These are phyloP conservation scores for Wickerhamiella parazyma DNA, from an alignment of 805 yeast genomes.

Conservation along the genomic window DNA sequence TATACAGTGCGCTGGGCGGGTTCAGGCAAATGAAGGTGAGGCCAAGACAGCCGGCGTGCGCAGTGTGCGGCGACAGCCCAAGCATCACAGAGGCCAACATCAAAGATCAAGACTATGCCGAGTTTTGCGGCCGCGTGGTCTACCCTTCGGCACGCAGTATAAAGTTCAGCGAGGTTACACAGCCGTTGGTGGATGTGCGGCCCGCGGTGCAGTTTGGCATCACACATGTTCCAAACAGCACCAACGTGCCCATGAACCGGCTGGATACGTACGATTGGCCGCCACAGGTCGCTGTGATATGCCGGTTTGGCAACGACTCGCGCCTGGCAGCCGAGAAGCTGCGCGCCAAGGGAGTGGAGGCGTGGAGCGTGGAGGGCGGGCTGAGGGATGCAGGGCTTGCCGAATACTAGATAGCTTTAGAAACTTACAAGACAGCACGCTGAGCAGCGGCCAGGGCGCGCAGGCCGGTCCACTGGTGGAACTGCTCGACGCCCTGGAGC, in stretches of 20 bases:
- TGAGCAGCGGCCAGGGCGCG: slow-evolving; percentile 22
- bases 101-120: slow-evolving; percentile 45
- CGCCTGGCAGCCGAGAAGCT: slow-evolving; percentile 54
- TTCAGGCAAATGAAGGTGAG: slow-evolving; percentile 72
- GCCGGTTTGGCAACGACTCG: slow-evolving; percentile 88
- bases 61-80: slow-evolving; percentile 46
- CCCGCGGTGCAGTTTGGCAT: slow-evolving; percentile 64
- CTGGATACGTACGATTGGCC: slow-evolving; percentile 26
- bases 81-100: slow-evolving; percentile 37
- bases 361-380: slow-evolving; percentile 68
- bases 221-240: slow-evolving; percentile 42
- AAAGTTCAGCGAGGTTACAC: slow-evolving; percentile 1
- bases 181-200: slow-evolving; percentile 57
- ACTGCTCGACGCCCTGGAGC: slow-evolving; percentile 85
- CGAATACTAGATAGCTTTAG: neutral
- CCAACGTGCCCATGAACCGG: slow-evolving; percentile 49
- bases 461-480: slow-evolving; percentile 48
- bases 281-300: slow-evolving; percentile 41
- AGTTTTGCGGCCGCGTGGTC: slow-evolving; percentile 57
- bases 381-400: slow-evolving; percentile 21
- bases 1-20: slow-evolving; percentile 40
- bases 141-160: slow-evolving; percentile 26
- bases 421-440: slow-evolving; percentile 13
- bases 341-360: slow-evolving; percentile 33
- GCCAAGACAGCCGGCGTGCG: slow-evolving; percentile 44